Percentiles rank a stretch among this genome's conserved stretches.
Conservation (phyloP, 768 basidiomycete genomes). For the Leccinellum rugosiceps region DNA sequence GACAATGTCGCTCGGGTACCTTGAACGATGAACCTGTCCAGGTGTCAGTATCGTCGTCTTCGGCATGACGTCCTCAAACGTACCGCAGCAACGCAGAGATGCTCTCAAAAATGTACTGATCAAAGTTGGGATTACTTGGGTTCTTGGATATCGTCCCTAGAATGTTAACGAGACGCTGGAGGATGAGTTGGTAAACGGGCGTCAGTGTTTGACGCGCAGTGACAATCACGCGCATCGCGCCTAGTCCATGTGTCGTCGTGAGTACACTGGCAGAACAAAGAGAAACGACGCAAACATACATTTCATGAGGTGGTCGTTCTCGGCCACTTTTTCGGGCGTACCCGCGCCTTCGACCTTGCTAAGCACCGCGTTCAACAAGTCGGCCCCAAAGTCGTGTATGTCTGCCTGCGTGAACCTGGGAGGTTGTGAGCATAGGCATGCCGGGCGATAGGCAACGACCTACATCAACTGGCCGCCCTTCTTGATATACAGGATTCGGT, state of each 20-base stretch:
- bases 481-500: conserved; percentile 89
- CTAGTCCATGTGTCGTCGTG: conserved; percentile 39
- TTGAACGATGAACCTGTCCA: conserved; percentile 73
- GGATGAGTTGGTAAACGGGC: conserved; percentile 59
- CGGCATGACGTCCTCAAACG: conserved; percentile 2
- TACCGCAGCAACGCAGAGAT: conserved; percentile 91
- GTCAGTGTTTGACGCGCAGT: conserved; percentile 80
- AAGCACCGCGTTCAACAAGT: conserved; percentile 69
- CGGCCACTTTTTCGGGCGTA: conserved; percentile 89
- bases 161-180: conserved; percentile 76
- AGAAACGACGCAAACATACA: conserved; percentile 46
- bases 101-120: conserved; percentile 96
- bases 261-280: background rate
- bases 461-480: conserved; percentile 72
- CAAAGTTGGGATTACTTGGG: conserved; percentile 96
- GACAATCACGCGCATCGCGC: conserved; percentile 89
- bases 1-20: conserved; percentile 64
- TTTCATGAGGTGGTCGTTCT: conserved; percentile 98
- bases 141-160: conserved; percentile 89
- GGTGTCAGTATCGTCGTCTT: background rate
- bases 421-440: background rate
- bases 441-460: conserved; percentile 25
- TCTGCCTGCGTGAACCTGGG: conserved; percentile 84
- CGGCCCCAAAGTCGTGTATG: conserved; percentile 76
- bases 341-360: conserved; percentile 73